A percentile compares a stretch with the other conserved stretches of the same genome.
Evolutionary conservation across 2,329 filamentous ascomycete genomes (phyloP).

Genomic region (Claviceps spartinae): DNA sequence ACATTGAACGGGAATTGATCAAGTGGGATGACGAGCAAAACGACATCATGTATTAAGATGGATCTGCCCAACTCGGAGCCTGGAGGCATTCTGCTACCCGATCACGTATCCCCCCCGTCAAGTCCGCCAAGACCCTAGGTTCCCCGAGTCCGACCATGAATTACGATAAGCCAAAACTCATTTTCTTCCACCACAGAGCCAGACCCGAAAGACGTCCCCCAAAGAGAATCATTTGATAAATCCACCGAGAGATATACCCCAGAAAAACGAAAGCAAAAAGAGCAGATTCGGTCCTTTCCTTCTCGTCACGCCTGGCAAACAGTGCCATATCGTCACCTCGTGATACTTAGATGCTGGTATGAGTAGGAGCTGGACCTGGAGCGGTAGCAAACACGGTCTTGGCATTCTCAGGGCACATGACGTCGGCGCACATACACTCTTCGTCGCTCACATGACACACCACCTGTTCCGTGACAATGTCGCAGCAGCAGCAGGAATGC

Average conservation of each 20-base stretch:
- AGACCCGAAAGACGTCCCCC: too few relatives aligned
- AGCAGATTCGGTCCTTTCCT: neutral
- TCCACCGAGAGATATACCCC: neutral
- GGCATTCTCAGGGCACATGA: constrained; percentile 6
- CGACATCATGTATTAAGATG: too few relatives aligned
- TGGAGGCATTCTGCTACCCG: too few relatives aligned
- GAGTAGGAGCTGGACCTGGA: neutral
- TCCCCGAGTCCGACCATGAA: too few relatives aligned
- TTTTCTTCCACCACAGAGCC: too few relatives aligned
- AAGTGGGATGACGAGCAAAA: too few relatives aligned
- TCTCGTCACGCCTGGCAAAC: neutral
- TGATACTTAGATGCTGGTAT: neutral
- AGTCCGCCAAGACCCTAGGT: too few relatives aligned
- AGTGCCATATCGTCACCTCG: neutral
- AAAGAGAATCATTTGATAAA: too few relatives aligned
- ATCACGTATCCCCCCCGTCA: too few relatives aligned
- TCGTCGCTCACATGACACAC: constrained; percentile 9
- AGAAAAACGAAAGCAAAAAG: neutral
- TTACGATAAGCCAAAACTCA: too few relatives aligned
- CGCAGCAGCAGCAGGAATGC: constrained; percentile 13
- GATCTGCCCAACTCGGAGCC: too few relatives aligned
- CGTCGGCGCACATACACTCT: constrained; percentile 11
- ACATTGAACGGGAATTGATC: too few relatives aligned
- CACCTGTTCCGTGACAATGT: constrained; percentile 7
- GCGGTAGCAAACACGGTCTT: neutral